Conservation (phyloP, 352 stramenopile species). For the Phytophthora sojae region DNA sequence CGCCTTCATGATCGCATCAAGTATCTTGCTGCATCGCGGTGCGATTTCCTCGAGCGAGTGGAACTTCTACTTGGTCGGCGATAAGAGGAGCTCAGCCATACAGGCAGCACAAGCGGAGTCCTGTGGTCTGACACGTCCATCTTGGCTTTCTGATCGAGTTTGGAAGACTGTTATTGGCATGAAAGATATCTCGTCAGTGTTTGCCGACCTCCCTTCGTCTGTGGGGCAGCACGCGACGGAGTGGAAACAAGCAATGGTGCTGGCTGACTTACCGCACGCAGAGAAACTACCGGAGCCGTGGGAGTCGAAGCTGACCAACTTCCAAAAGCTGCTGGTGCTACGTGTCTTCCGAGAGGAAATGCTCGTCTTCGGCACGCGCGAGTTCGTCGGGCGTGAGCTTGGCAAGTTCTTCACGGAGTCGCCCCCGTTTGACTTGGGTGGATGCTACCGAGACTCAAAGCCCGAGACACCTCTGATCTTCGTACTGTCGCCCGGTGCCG, state of each 20-base stretch:
- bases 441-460: constrained; percentile 93
- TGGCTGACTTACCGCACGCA: constrained; percentile 81
- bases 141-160: constrained; percentile 81
- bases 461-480: constrained; percentile 94
- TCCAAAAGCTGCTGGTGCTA: constrained; percentile 92
- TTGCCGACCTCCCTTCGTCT: constrained; percentile 54
- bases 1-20: constrained; percentile 93
- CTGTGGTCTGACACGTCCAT: constrained; percentile 47
- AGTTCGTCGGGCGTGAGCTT: constrained; percentile 86
- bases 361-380: constrained; percentile 86
- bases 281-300: constrained; percentile 72
- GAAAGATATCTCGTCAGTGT: constrained; percentile 66
- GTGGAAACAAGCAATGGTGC: constrained; percentile 85
- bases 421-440: constrained; percentile 92
- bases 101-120: constrained; percentile 49
- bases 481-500: constrained; percentile 92
- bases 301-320: constrained; percentile 81
- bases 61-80: constrained; percentile 91
- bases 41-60: constrained; percentile 82
- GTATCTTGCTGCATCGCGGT: constrained; percentile 84
- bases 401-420: constrained; percentile 91
- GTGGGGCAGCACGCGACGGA: constrained; percentile 50
- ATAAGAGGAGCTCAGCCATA: constrained; percentile 72
- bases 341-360: constrained; percentile 92
- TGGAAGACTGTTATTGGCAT: constrained; percentile 81